A percentile compares a stretch with the other conserved stretches of the same genome.
Conservation (phyloP, 2,329 filamentous ascomycete genomes). For the Rutstroemia sp. region DNA sequence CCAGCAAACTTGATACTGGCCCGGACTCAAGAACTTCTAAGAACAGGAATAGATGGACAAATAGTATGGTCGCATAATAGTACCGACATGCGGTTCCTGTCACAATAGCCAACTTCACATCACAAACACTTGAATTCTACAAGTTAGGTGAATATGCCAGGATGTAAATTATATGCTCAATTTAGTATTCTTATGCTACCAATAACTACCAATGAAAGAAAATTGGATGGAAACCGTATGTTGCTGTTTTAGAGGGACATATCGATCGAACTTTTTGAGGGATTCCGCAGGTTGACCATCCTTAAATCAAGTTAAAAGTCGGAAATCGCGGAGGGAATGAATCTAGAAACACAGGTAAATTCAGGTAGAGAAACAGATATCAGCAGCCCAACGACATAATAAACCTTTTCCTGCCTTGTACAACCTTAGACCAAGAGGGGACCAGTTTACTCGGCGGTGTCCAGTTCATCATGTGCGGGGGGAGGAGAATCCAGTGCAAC, state of each 20-base stretch:
- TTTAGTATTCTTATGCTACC: slow-evolving; percentile 9
- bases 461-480: slow-evolving; percentile 85
- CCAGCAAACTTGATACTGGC: too few relatives aligned
- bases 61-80: too few relatives aligned
- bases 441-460: slow-evolving; percentile 70
- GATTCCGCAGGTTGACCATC: background rate
- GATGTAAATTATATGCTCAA: slow-evolving; percentile 3
- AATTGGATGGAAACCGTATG: background rate
- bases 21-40: too few relatives aligned
- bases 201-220: slow-evolving; percentile 8
- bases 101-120: too few relatives aligned
- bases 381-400: slow-evolving; percentile 19
- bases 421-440: slow-evolving; percentile 16
- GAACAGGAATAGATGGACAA: too few relatives aligned
- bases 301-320: slow-evolving; percentile 10
- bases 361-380: slow-evolving; percentile 25
- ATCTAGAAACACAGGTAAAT: slow-evolving; percentile 30
- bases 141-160: too few relatives aligned
- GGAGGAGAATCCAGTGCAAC: slow-evolving; percentile 67
- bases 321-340: slow-evolving; percentile 17
- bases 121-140: too few relatives aligned
- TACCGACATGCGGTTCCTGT: too few relatives aligned
- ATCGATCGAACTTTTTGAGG: background rate
- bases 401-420: slow-evolving; percentile 23
- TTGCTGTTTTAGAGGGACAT: background rate